These are phyloP conservation scores for Solanum chilense DNA, from an alignment of 257 asterid species.

Conservation along the genomic window DNA sequence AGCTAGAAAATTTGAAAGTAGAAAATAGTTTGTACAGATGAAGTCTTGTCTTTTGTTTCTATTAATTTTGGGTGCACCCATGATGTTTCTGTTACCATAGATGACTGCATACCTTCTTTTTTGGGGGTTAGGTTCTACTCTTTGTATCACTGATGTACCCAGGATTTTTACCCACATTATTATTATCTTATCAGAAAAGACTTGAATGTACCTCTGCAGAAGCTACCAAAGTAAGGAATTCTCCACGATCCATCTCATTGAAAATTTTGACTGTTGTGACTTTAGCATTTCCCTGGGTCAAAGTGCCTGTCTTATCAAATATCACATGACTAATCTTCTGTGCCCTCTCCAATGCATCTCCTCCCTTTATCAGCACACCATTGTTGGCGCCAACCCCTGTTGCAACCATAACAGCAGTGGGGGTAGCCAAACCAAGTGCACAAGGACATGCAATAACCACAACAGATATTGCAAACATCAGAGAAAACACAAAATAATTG, in stretches of 20 bases:
- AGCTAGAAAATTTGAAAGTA: neutral
- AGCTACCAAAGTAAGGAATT: constrained; percentile 88
- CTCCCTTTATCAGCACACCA: constrained; percentile 97
- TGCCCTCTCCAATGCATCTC: constrained; percentile 96
- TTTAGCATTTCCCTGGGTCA: constrained; percentile 96
- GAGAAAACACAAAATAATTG: constrained; percentile 81
- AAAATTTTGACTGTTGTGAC: constrained; percentile 73
- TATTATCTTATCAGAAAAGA: neutral
- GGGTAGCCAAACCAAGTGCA: constrained; percentile 99
- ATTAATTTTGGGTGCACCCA: neutral
- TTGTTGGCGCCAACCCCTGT: constrained; percentile 98
- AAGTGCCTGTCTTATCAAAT: constrained; percentile 95
- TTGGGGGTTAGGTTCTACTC: neutral
- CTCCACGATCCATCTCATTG: constrained; percentile 89
- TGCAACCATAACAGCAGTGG: constrained; percentile 99
- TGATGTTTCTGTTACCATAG: neutral
- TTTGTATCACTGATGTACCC: neutral
- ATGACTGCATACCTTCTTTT: neutral
- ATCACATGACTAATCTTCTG: constrained; percentile 74
- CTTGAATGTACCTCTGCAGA: constrained; percentile 82
- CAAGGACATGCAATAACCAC: constrained; percentile 97
- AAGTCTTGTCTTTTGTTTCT: neutral
- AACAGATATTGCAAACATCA: constrained; percentile 94
- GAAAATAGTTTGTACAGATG: neutral
- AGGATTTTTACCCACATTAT: neutral